These are phyloP conservation scores for Aspergillus niger DNA, from an alignment of 2,329 filamentous ascomycete genomes.

Conservation along the genomic window DNA sequence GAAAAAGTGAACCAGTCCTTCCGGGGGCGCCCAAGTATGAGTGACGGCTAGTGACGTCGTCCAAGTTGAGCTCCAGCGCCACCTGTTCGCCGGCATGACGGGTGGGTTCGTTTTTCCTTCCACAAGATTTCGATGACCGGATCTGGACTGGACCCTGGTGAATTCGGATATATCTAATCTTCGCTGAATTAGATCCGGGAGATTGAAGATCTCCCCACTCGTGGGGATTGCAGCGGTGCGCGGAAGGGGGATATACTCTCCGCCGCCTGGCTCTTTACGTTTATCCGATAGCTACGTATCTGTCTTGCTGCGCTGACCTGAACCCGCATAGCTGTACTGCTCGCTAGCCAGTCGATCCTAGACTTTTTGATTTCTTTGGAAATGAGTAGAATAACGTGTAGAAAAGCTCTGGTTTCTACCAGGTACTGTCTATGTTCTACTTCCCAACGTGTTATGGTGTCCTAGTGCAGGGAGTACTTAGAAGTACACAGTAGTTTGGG, in stretches of 20 bases:
- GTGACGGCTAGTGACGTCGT: slow-evolving; percentile 18
- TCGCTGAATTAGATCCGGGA: neutral
- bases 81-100: neutral
- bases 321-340: neutral
- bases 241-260: slow-evolving; percentile 1
- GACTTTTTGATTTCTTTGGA: neutral
- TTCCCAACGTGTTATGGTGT: too few relatives aligned
- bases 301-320: too few relatives aligned
- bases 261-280: neutral
- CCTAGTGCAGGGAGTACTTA: too few relatives aligned
- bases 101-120: neutral
- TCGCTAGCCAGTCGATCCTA: neutral
- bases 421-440: too few relatives aligned
- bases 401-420: too few relatives aligned
- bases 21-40: neutral
- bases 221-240: neutral
- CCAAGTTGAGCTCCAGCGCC: neutral
- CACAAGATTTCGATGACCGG: neutral
- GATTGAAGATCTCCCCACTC: neutral
- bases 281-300: neutral
- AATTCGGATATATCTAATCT: neutral
- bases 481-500: neutral
- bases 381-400: too few relatives aligned
- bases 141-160: neutral
- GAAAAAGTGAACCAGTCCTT: neutral